These are phyloP conservation scores for Eurotiales sp. DNA, from an alignment of 2,329 filamentous ascomycete species.

Conservation along the genomic window DNA sequence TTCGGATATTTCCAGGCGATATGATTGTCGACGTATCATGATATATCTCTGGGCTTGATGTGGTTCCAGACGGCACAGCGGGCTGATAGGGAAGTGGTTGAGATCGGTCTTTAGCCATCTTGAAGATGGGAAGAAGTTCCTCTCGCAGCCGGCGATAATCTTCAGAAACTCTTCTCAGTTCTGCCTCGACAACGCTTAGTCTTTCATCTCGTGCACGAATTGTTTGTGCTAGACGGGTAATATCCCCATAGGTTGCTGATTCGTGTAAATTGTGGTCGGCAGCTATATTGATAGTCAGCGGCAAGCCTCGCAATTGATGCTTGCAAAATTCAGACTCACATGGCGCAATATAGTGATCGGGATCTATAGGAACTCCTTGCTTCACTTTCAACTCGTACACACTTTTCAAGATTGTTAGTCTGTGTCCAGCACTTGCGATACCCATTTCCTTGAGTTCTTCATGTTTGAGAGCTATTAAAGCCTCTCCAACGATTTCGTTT, in stretches of 20 bases:
- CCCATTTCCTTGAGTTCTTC: slow-evolving; percentile 95
- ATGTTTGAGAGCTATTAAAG: slow-evolving; percentile 80
- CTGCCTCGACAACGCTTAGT: slow-evolving; percentile 76
- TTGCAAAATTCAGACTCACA: slow-evolving; percentile 57
- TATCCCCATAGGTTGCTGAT: slow-evolving; percentile 86
- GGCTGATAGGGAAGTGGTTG: slow-evolving; percentile 70
- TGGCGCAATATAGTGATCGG: slow-evolving; percentile 87
- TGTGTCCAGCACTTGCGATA: slow-evolving; percentile 86
- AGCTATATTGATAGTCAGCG: slow-evolving; percentile 54
- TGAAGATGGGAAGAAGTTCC: slow-evolving; percentile 85
- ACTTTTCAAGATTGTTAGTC: slow-evolving; percentile 89
- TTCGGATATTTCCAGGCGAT: slow-evolving; percentile 9
- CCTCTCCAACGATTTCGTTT: slow-evolving; percentile 91
- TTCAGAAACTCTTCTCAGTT: slow-evolving; percentile 77
- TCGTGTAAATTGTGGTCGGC: slow-evolving; percentile 86
- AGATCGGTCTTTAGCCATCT: slow-evolving; percentile 85
- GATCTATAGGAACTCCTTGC: slow-evolving; percentile 85
- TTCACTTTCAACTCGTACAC: slow-evolving; percentile 96
- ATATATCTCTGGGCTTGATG: slow-evolving; percentile 30
- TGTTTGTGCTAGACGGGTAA: slow-evolving; percentile 84
- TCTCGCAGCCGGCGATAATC: slow-evolving; percentile 86
- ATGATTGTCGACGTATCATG: slow-evolving; percentile 10
- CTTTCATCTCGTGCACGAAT: slow-evolving; percentile 86
- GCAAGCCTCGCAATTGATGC: background rate
- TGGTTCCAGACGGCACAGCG: slow-evolving; percentile 31